Evolutionary conservation across 2,329 filamentous ascomycete species (phyloP).

Genomic region (Exophiala dermatitidis): DNA sequence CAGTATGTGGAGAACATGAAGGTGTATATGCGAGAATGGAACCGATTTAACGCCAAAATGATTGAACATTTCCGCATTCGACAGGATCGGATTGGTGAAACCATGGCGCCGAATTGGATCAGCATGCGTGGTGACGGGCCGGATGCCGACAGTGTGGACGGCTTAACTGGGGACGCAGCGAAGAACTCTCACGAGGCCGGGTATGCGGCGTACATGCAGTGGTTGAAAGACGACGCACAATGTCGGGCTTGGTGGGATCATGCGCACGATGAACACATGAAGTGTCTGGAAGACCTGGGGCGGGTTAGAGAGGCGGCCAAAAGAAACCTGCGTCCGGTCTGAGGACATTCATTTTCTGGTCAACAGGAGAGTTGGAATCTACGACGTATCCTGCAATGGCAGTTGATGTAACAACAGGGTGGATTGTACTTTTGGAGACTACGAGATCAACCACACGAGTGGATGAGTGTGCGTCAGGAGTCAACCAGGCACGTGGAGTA

Average conservation of each 20-base stretch:
- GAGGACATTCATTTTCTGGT: neutral
- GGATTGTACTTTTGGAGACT: no score
- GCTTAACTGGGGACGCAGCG: neutral
- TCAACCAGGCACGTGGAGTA: no score
- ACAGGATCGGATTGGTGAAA: constrained; percentile 42
- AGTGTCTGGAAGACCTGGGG: constrained; percentile 38
- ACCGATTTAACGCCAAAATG: constrained; percentile 49
- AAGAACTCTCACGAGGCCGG: constrained; percentile 32
- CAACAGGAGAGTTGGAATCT: neutral
- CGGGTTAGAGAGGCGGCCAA: constrained; percentile 29
- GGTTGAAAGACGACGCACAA: constrained; percentile 40
- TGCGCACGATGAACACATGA: constrained; percentile 40
- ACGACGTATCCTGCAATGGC: neutral
- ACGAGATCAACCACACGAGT: no score
- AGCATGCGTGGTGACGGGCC: constrained; percentile 40
- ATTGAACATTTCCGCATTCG: constrained; percentile 50
- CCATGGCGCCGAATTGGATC: constrained; percentile 45
- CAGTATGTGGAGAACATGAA: constrained; percentile 49
- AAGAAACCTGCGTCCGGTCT: constrained; percentile 6
- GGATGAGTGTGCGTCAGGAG: no score
- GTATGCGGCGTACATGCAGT: constrained; percentile 40
- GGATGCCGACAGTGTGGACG: constrained; percentile 15
- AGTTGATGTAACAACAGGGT: neutral
- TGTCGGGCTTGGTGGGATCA: constrained; percentile 45
- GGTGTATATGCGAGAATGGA: constrained; percentile 51